phyloP scores from a whole-genome alignment of 805 yeast species.

The Candida jianshihensis region DNA sequence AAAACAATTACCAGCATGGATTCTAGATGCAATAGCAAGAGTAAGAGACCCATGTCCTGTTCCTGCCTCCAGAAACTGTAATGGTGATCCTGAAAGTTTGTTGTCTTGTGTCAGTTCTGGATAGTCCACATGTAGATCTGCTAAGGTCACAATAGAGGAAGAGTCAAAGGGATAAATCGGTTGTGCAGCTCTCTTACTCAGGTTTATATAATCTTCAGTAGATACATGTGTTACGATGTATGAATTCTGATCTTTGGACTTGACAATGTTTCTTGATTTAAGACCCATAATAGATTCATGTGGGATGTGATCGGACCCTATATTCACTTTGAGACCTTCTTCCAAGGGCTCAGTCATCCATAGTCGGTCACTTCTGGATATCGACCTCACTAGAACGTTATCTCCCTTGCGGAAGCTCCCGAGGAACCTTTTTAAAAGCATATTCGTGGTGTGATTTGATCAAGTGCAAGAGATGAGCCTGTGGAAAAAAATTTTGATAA shows the following conservation, averaged over 20 bases:
- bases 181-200: slow-evolving; percentile 37
- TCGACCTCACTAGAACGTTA: slow-evolving; percentile 14
- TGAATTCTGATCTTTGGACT: slow-evolving; percentile 20
- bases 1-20: slow-evolving; percentile 39
- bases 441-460: neutral
- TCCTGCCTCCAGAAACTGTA: slow-evolving; percentile 44
- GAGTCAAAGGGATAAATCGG: slow-evolving; percentile 48
- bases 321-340: slow-evolving; percentile 13
- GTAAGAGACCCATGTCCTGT: slow-evolving; percentile 50
- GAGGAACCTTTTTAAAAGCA: neutral
- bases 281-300: slow-evolving; percentile 35
- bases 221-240: slow-evolving; percentile 33
- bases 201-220: slow-evolving; percentile 39
- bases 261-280: slow-evolving; percentile 27
- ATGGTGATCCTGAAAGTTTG: slow-evolving; percentile 19
- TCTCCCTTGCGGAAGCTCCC: slow-evolving; percentile 12
- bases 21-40: slow-evolving; percentile 32
- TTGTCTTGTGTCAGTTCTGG: slow-evolving; percentile 21
- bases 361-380: slow-evolving; percentile 12
- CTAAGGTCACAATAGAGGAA: slow-evolving; percentile 35
- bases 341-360: slow-evolving; percentile 22
- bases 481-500: neutral
- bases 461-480: neutral
- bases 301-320: slow-evolving; percentile 20
- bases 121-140: slow-evolving; percentile 39